Percentiles rank a stretch among this genome's conserved stretches.
These are phyloP conservation scores for Cardamine occulta DNA, from an alignment of 345 rosid species.

Conservation along the genomic window DNA sequence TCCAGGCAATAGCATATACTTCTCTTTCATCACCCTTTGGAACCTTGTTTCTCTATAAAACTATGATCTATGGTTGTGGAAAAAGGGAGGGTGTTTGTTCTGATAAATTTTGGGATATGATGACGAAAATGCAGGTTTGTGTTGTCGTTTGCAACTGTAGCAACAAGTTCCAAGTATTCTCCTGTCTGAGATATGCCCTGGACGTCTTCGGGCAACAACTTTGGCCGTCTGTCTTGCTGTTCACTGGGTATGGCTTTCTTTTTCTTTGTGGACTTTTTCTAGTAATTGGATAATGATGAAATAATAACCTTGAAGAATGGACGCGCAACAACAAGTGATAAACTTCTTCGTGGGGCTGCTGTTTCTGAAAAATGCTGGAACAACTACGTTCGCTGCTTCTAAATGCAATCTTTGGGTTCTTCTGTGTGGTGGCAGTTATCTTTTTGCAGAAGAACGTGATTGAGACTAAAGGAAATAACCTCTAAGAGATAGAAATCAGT, in stretches of 20 bases:
- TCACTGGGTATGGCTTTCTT: conserved; percentile 77
- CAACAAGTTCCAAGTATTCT: conserved; percentile 93
- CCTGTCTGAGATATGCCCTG: conserved; percentile 87
- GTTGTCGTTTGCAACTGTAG: conserved; percentile 75
- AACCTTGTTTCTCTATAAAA: conserved; percentile 52
- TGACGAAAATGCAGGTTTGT: conserved; percentile 68
- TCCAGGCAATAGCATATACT: conserved; percentile 78
- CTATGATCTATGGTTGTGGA: conserved; percentile 12
- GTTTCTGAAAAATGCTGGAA: conserved; percentile 79
- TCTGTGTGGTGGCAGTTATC: conserved; percentile 69
- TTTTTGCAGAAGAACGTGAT: conserved; percentile 76
- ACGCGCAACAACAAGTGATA: conserved; percentile 59
- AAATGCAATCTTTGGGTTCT: conserved; percentile 68
- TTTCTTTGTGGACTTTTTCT: not conserved
- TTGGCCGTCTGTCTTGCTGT: conserved; percentile 89
- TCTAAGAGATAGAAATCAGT: conserved; percentile 79
- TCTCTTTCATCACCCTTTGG: conserved; percentile 59
- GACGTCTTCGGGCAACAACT: conserved; percentile 85
- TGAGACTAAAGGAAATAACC: conserved; percentile 92
- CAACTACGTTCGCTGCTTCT: conserved; percentile 69
- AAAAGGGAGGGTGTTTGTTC: not conserved
- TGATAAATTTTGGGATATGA: conserved; percentile 12
- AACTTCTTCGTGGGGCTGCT: conserved; percentile 90
- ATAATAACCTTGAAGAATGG: conserved; percentile 4
- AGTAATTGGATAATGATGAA: conserved; percentile 5